Conservation (phyloP, 1,284 basidiomycete species). For the Polyporus tsugae region DNA sequence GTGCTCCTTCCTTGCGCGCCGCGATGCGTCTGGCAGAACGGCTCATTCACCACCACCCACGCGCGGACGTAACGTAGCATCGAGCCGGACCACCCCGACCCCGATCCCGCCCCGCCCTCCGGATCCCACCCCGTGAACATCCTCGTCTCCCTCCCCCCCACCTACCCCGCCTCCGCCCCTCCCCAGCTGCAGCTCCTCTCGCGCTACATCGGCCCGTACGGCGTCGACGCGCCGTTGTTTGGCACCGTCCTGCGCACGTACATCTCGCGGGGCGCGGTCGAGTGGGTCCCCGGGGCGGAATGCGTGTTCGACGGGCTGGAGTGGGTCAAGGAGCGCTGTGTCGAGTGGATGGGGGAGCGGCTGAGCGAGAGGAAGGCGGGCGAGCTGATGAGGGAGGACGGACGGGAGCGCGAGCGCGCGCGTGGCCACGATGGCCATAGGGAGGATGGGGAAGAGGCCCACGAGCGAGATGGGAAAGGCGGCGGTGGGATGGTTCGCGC, state of each 20-base stretch:
- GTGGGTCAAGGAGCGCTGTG: constrained; percentile 73
- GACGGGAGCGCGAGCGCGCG: constrained; percentile 47
- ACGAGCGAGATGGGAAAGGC: constrained; percentile 25
- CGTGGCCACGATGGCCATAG: background rate
- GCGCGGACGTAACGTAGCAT: constrained; percentile 12
- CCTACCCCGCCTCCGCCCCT: constrained; percentile 75
- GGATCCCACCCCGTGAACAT: constrained; percentile 59
- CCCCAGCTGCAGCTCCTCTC: constrained; percentile 90
- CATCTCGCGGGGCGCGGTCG: constrained; percentile 78
- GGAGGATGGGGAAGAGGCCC: background rate
- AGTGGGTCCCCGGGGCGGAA: constrained; percentile 77
- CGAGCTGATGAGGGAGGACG: constrained; percentile 67
- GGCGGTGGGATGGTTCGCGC: constrained; percentile 2
- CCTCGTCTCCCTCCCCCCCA: constrained; percentile 76
- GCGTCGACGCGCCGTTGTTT: constrained; percentile 76
- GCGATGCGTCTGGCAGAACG: background rate
- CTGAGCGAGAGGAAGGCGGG: constrained; percentile 63
- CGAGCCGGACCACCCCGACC: constrained; percentile 18
- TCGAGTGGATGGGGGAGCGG: constrained; percentile 75
- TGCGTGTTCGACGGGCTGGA: constrained; percentile 92
- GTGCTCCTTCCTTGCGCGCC: no score
- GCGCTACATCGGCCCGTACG: constrained; percentile 84
- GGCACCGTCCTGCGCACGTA: constrained; percentile 84
- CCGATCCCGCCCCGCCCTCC: constrained; percentile 15
- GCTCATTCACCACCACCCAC: background rate